phyloP scores from a whole-genome alignment of 176 grass and related monocot species.

The Oryza australiensis region DNA sequence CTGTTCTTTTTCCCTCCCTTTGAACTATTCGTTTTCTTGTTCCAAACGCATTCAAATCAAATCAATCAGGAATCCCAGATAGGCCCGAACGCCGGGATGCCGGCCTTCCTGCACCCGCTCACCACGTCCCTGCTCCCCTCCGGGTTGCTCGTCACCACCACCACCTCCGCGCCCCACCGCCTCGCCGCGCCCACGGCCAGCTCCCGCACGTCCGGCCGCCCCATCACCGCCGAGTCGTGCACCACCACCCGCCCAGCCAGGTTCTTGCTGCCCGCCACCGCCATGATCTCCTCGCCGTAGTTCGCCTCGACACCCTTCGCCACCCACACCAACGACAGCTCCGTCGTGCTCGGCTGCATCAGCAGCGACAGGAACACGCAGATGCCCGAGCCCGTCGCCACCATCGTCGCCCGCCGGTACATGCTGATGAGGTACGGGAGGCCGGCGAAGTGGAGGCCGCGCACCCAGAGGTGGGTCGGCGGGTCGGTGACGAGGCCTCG shows the following conservation, averaged over 20 bases:
- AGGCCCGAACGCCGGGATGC: conserved; percentile 63
- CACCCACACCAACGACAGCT: conserved; percentile 76
- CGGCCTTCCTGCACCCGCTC: conserved; percentile 38
- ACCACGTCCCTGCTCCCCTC: conserved; percentile 71
- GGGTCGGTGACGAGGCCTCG: conserved; percentile 46
- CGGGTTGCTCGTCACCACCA: conserved; percentile 78
- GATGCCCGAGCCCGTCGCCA: conserved; percentile 68
- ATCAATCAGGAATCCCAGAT: conserved; percentile 67
- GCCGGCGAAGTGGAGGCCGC: conserved; percentile 52
- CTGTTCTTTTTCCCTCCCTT: background rate
- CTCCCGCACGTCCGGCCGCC: conserved; percentile 51
- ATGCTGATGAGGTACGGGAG: conserved; percentile 67
- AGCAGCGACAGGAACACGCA: conserved; percentile 80
- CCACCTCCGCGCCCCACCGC: conserved; percentile 57
- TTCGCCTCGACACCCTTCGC: conserved; percentile 65
- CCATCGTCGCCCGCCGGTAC: conserved; percentile 59
- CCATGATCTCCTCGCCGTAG: conserved; percentile 65
- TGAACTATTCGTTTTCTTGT: background rate
- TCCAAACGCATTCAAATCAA: background rate
- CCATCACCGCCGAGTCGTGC: conserved; percentile 57
- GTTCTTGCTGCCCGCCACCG: conserved; percentile 21
- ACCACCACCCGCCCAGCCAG: conserved; percentile 43
- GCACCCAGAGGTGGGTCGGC: conserved; percentile 56
- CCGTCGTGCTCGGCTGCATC: conserved; percentile 50
- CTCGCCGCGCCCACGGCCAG: conserved; percentile 50